Evolutionary conservation across 108 stramenopile species (phyloP), one percentile per base, ranked within the genome.

Genomic region (Nannochloropsis gaditana): DNA sequence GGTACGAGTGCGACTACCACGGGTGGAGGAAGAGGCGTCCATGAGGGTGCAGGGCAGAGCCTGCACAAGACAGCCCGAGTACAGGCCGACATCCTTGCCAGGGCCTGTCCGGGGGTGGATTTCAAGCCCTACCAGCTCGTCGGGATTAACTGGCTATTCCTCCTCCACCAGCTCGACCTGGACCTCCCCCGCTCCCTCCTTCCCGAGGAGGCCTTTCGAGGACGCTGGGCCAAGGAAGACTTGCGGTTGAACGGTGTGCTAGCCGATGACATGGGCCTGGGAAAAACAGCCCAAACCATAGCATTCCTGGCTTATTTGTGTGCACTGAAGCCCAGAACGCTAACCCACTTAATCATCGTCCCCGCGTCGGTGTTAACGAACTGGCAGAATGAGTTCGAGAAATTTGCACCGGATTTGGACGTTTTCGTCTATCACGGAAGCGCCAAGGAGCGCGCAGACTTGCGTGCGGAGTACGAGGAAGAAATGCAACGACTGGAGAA

Each of bases 221-320:
- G 42, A 5, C 82, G 45, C 82, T 42, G 19, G 21, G 45, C 45
- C 4, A 45, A 9, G 9, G 45, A 83, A 42, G 83, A 44, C 83
- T 83, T 85, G n/a, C 41, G 83, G 41, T 86, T 90, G 15, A 90
- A 89, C 44, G 88, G 88, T 5, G 88, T 90, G 45, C 88, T 89
- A 42, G 88, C 89, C 31, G 89, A 90, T 41, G 87, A 90, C 79
- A 89, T 90, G 87, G 88, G 89, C 41, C 80, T 88, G 41, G 87
- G 91, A 15, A 91, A 91, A 82, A 91, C 91, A 83, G 91, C 90
- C 45, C 91, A 91, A 45, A 89, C 87, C 42, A 90, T 91, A 15
- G 88, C 91, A 5, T 90, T 91, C 45, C 44, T 91, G 4, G 82
- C 45, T 17, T 87, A 73, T n/a, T 73, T 73, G 59, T n/a, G 59